Conservation (phyloP, 257 asterid genomes). For the Ajuga chamaepitys region DNA sequence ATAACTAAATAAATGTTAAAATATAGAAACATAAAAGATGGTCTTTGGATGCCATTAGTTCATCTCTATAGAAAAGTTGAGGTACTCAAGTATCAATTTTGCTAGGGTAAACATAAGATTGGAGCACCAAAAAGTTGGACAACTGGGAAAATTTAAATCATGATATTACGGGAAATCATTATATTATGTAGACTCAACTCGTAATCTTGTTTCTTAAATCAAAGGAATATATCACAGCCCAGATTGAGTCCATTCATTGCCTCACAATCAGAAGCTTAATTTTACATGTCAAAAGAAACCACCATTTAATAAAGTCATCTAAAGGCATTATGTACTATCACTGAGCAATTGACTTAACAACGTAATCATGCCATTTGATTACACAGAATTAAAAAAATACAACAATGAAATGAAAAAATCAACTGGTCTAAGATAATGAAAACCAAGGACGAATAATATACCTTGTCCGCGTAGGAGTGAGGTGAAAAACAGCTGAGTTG, state of each 20-base stretch:
- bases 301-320: background rate
- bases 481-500: constrained; percentile 80
- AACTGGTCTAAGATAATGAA: background rate
- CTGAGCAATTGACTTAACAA: background rate
- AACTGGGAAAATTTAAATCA: background rate
- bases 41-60: too few relatives aligned
- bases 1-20: too few relatives aligned
- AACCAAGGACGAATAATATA: constrained; percentile 7
- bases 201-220: background rate
- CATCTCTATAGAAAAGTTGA: background rate
- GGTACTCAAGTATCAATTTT: background rate
- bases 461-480: constrained; percentile 96
- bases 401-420: background rate
- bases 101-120: background rate
- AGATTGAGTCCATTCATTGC: background rate
- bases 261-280: background rate
- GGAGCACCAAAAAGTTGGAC: background rate
- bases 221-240: background rate
- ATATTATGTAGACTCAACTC: background rate
- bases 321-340: background rate
- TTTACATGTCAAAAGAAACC: background rate
- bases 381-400: background rate
- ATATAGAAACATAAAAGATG: too few relatives aligned
- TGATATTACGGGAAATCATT: background rate
- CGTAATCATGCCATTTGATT: background rate